Evolutionary conservation across 768 basidiomycete species (phyloP), one percentile per base, ranked within the genome.

Genomic region (Suillus tomentosus): DNA sequence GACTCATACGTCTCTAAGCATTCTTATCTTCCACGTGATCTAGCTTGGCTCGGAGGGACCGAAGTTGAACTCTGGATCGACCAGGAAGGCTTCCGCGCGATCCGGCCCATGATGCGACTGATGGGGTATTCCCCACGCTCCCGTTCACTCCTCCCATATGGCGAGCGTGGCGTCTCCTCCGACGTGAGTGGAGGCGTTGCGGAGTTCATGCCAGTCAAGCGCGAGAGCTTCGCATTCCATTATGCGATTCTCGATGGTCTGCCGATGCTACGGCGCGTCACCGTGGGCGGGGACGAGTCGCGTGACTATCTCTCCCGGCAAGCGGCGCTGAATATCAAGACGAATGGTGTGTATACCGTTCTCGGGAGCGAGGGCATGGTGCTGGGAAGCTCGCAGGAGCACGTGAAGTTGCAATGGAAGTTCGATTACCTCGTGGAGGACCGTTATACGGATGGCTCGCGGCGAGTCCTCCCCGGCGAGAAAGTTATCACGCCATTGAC

Each of bases 351-450:
- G 8, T 95, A 93, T 74, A 83, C 83, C 14, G 87, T 94, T 14
- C 82, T 82, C 36, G 93, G 92, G 10, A 79, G 77, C 37, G 94
- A 95, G 72, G 76, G 79, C 15, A 70, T 76, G 19, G 17, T 62
- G 31, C 54, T 67, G 45, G 74, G 66, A 10, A 43, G 40, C 40
- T 67, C 69, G 27, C 62, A 57, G 57, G 75, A 74, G 5, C 73
- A 77, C 37, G 72, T 73, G 24, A 85, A 82, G 63, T 76, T 92
- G 19, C 77, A 78, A 27, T 95, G 94, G 94, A 85, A 85, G 62
- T 89, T 95, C 66, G 89, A 91, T 62, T 95, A 95, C 72, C 70
- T 87, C 39, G 89, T 95, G 11, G 84, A 85, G 47, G 87, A 92
- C 66, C 80, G 85, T 39, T 75, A 79, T 61, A 75, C 77, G 27